A percentile compares a stretch with the other conserved stretches of the same genome.
Evolutionary conservation across 352 stramenopile species (phyloP).

Genomic region (Globisporangium spinosum): DNA sequence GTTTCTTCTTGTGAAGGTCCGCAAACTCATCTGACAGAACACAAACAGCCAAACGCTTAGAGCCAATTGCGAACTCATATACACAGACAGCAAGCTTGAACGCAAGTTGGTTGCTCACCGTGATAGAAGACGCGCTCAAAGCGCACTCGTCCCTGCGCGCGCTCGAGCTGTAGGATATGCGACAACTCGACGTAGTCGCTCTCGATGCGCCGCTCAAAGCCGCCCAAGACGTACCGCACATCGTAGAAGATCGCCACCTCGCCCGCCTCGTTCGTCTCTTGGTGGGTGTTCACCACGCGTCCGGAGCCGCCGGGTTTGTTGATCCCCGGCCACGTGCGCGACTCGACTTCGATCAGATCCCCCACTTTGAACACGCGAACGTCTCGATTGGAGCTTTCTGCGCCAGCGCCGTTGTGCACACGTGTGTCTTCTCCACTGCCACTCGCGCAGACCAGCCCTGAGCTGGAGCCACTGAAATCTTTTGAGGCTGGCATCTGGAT

Average conservation of each 20-base stretch:
- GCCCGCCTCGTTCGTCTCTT: slow-evolving; percentile 22
- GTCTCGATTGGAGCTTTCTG: background rate
- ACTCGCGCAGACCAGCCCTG: background rate
- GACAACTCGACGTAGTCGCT: slow-evolving; percentile 63
- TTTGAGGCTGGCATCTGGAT: background rate
- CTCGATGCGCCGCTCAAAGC: slow-evolving; percentile 71
- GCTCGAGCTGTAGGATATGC: slow-evolving; percentile 31
- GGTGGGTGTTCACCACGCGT: slow-evolving; percentile 44
- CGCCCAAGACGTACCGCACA: slow-evolving; percentile 77
- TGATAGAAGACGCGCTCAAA: slow-evolving; percentile 64
- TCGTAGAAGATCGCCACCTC: slow-evolving; percentile 52
- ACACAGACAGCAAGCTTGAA: background rate
- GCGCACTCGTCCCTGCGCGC: slow-evolving; percentile 31
- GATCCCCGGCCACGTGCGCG: slow-evolving; percentile 83
- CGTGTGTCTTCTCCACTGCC: background rate
- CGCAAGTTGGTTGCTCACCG: slow-evolving; percentile 13
- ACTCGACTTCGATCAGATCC: slow-evolving; percentile 54
- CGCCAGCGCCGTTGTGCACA: background rate
- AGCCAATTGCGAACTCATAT: background rate
- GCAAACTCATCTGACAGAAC: slow-evolving; percentile 49
- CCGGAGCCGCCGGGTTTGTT: slow-evolving; percentile 81
- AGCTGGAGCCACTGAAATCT: background rate
- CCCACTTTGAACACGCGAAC: slow-evolving; percentile 33
- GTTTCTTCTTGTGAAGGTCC: slow-evolving; percentile 32
- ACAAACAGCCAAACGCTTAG: background rate